A percentile compares a stretch with the other conserved stretches of the same genome.
Conservation (phyloP, 805 yeast genomes). For the Vanderwaltozyma verrucispora region DNA sequence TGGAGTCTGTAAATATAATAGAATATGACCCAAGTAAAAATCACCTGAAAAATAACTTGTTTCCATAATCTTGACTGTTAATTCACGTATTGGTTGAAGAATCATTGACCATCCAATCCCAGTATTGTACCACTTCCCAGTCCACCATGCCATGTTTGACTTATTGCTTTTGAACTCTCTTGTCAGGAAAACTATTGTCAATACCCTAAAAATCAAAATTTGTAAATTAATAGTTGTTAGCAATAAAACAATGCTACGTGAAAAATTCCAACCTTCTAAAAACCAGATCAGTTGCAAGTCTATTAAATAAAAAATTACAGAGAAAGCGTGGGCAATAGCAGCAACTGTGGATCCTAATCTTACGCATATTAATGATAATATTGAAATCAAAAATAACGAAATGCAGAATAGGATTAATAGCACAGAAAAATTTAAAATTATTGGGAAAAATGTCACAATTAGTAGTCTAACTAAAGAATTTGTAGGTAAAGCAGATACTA, state of each 20-base stretch:
- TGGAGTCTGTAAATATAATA: slow-evolving; percentile 51
- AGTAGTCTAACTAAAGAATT: slow-evolving; percentile 54
- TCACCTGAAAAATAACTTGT: slow-evolving; percentile 61
- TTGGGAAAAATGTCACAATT: slow-evolving; percentile 42
- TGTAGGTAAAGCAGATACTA: slow-evolving; percentile 36
- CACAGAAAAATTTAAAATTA: slow-evolving; percentile 29
- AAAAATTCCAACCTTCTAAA: slow-evolving; percentile 56
- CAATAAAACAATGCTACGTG: slow-evolving; percentile 52
- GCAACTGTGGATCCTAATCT: slow-evolving; percentile 47
- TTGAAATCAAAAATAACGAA: slow-evolving; percentile 42
- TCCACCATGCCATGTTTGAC: slow-evolving; percentile 68
- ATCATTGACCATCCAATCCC: slow-evolving; percentile 52
- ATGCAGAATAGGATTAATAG: slow-evolving; percentile 31
- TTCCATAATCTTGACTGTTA: slow-evolving; percentile 51
- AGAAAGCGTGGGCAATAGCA: slow-evolving; percentile 40
- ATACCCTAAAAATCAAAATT: slow-evolving; percentile 41
- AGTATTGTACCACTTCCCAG: slow-evolving; percentile 58
- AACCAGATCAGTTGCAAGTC: slow-evolving; percentile 57
- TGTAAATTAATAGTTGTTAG: slow-evolving; percentile 48
- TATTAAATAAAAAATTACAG: slow-evolving; percentile 42
- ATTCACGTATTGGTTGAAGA: slow-evolving; percentile 58
- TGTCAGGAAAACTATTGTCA: slow-evolving; percentile 42
- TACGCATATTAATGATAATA: slow-evolving; percentile 32
- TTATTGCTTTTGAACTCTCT: slow-evolving; percentile 53
- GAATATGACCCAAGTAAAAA: slow-evolving; percentile 45